Evolutionary conservation across 2,329 filamentous ascomycete species (phyloP).

Genomic region (Epichloe sibirici): DNA sequence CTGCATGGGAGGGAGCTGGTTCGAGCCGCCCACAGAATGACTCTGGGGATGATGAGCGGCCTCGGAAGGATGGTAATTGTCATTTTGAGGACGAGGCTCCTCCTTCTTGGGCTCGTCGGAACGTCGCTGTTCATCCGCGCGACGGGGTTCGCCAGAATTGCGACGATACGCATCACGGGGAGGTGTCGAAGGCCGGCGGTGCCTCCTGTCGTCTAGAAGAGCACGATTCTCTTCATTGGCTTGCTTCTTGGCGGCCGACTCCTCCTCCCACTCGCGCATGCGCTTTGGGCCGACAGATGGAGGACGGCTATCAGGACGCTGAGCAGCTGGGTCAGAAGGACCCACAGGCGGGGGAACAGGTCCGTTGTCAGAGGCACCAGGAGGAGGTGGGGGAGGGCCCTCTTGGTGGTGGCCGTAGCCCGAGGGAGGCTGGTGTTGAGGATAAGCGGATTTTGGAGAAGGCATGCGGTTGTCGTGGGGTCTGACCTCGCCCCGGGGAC

Average conservation of each 20-base stretch:
- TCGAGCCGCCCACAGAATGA: conserved; percentile 39
- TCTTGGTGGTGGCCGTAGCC: conserved; percentile 59
- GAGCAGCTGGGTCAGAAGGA: conserved; percentile 54
- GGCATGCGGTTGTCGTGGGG: conserved; percentile 74
- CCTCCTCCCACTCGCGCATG: conserved; percentile 85
- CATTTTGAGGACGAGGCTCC: conserved; percentile 57
- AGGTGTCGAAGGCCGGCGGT: conserved; percentile 67
- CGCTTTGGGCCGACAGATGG: conserved; percentile 73
- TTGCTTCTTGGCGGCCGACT: conserved; percentile 67
- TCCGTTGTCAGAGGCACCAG: conserved; percentile 47
- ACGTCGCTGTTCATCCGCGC: conserved; percentile 51
- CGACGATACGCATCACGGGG: conserved; percentile 58
- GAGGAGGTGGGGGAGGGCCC: conserved; percentile 22
- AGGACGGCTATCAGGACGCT: conserved; percentile 55
- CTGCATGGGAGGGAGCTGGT: conserved; percentile 52
- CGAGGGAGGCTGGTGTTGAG: conserved; percentile 52
- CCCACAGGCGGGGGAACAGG: conserved; percentile 33
- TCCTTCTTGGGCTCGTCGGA: conserved; percentile 46
- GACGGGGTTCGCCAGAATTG: conserved; percentile 61
- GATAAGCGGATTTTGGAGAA: conserved; percentile 83
- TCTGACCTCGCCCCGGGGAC: conserved; percentile 72
- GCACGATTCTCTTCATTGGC: conserved; percentile 80
- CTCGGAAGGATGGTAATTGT: conserved; percentile 84
- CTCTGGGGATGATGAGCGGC: conserved; percentile 64
- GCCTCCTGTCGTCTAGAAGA: conserved; percentile 71